Evolutionary conservation across 495 filamentous ascomycete genomes (phyloP).

Genomic region (Podospora appendiculata): DNA sequence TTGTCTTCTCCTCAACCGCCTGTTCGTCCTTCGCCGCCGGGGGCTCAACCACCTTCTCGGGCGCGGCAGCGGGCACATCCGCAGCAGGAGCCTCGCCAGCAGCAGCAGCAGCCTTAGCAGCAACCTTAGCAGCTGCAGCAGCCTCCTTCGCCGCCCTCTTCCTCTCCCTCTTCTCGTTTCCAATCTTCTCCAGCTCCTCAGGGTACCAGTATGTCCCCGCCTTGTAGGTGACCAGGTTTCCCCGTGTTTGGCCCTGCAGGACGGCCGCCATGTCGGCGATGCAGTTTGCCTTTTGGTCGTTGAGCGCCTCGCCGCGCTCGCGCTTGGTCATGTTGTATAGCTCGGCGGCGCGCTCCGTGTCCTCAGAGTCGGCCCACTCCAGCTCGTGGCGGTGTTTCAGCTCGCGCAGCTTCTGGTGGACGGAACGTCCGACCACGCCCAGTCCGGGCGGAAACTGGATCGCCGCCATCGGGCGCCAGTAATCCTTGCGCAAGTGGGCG

Average conservation of each 20-base stretch:
- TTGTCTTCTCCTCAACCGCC: conserved; percentile 14
- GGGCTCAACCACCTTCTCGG: not conserved
- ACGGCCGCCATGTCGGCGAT: conserved; percentile 83
- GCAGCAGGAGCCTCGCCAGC: too few relatives aligned
- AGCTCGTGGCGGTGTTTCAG: conserved; percentile 64
- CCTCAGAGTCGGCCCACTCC: conserved; percentile 40
- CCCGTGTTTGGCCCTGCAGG: conserved; percentile 44
- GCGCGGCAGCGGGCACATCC: too few relatives aligned
- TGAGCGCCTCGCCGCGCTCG: conserved; percentile 55
- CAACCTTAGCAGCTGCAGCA: conserved; percentile 6
- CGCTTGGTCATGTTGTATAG: conserved; percentile 38
- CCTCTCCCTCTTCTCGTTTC: conserved; percentile 12
- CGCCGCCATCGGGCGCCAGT: conserved; percentile 77
- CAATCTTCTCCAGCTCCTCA: not conserved
- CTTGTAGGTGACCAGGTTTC: conserved; percentile 26
- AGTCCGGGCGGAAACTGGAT: conserved; percentile 54
- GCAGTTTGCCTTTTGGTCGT: conserved; percentile 83
- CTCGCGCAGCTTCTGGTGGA: conserved; percentile 77
- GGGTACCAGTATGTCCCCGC: conserved; percentile 4
- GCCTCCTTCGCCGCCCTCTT: conserved; percentile 5
- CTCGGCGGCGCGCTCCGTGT: conserved; percentile 27
- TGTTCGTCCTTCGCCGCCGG: conserved; percentile 12
- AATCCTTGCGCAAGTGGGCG: conserved; percentile 72
- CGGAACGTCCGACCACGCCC: conserved; percentile 55
- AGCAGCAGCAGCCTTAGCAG: not conserved